Conservation (phyloP, 345 rosid species). For the Luvunga scandens region DNA sequence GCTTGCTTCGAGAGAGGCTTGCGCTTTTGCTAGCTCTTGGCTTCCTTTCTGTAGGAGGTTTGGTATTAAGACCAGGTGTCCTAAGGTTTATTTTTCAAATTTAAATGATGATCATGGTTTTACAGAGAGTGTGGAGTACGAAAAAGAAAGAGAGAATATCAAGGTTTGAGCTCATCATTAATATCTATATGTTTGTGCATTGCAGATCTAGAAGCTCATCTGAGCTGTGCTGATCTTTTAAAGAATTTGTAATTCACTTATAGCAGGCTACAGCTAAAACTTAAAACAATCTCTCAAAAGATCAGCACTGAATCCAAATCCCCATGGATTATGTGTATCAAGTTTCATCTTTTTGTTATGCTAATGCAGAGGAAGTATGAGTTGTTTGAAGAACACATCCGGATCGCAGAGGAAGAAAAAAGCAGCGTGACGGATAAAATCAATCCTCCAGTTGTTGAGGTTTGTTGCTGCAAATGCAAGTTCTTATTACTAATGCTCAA, state of each 20-base stretch:
- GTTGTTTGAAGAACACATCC: slow-evolving; percentile 22
- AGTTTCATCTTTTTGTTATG: neutral
- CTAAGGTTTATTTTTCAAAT: slow-evolving; percentile 32
- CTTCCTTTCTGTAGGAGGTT: slow-evolving; percentile 44
- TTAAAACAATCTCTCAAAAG: too few relatives aligned
- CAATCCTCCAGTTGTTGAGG: slow-evolving; percentile 31
- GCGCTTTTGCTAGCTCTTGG: slow-evolving; percentile 40
- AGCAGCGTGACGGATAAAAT: neutral
- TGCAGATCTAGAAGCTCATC: too few relatives aligned
- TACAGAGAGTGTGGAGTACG: neutral
- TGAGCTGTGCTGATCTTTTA: too few relatives aligned
- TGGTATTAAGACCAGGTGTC: slow-evolving; percentile 28
- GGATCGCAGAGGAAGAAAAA: slow-evolving; percentile 17
- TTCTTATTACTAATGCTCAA: neutral
- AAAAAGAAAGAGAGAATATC: slow-evolving; percentile 17
- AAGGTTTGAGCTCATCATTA: slow-evolving; percentile 16
- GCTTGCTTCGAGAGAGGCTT: slow-evolving; percentile 35
- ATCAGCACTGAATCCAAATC: too few relatives aligned
- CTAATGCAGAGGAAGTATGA: slow-evolving; percentile 31
- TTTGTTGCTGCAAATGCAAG: neutral
- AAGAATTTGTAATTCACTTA: too few relatives aligned
- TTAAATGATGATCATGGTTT: slow-evolving; percentile 13
- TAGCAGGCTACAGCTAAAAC: too few relatives aligned
- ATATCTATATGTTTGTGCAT: neutral
- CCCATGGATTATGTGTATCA: neutral